These are phyloP conservation scores for Penicillium ochrochloron DNA, from an alignment of 495 filamentous ascomycete species.

Conservation along the genomic window DNA sequence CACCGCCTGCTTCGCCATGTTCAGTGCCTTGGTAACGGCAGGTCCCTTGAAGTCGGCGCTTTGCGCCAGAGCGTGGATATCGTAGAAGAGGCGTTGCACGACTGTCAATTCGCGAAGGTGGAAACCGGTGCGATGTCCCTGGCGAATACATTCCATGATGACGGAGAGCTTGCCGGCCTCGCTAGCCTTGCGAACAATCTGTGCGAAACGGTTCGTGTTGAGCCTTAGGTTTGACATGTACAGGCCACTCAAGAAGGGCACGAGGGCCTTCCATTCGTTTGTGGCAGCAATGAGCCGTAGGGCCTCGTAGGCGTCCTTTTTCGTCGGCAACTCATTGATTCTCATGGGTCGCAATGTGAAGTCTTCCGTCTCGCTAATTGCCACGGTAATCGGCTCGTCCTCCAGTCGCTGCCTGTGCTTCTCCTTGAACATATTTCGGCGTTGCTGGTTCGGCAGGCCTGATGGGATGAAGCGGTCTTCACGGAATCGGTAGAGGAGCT, in stretches of 20 bases:
- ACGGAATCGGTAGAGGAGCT: constrained; percentile 59
- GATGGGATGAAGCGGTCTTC: constrained; percentile 66
- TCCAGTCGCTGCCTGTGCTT: constrained; percentile 56
- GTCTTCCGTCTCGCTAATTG: constrained; percentile 59
- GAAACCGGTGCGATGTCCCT: constrained; percentile 54
- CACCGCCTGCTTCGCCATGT: constrained; percentile 53
- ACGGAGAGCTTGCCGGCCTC: constrained; percentile 43
- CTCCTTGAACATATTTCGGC: constrained; percentile 55
- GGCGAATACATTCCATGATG: constrained; percentile 59
- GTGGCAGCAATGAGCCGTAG: constrained; percentile 55
- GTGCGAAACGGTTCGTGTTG: constrained; percentile 31
- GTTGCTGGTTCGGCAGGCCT: constrained; percentile 60
- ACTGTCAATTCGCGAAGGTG: constrained; percentile 44
- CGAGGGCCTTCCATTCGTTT: constrained; percentile 65
- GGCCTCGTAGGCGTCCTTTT: constrained; percentile 37
- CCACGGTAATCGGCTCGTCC: constrained; percentile 63
- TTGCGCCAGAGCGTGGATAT: constrained; percentile 54
- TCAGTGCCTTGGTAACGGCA: constrained; percentile 39
- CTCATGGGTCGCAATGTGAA: constrained; percentile 58
- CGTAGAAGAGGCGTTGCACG: constrained; percentile 53
- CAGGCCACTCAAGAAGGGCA: constrained; percentile 62
- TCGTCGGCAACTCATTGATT: constrained; percentile 39
- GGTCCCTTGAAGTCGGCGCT: constrained; percentile 46
- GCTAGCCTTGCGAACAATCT: constrained; percentile 48
- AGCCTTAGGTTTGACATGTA: constrained; percentile 45